phyloP scores from a whole-genome alignment of 225 moss, liverwort and hornwort species.

The Polytrichum formosum region DNA sequence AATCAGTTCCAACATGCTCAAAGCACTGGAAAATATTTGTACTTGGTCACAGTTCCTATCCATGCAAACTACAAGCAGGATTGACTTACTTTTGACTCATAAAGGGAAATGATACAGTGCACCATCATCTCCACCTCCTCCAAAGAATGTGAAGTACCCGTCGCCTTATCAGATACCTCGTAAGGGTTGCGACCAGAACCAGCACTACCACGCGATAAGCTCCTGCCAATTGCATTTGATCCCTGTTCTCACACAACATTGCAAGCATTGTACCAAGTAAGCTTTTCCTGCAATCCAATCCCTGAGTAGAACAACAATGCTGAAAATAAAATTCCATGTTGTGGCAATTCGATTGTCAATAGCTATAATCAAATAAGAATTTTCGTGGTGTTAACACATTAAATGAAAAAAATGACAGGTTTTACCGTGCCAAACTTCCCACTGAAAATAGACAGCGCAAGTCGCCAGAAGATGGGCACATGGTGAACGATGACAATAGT shows the following conservation, averaged over 20 bases:
- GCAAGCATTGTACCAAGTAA: not conserved
- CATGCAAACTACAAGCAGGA: no score
- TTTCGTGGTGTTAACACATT: no score
- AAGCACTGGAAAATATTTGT: no score
- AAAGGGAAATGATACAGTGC: conserved; percentile 82
- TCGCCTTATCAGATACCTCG: conserved; percentile 50
- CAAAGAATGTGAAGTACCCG: conserved; percentile 67
- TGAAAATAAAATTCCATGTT: no score
- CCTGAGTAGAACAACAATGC: no score
- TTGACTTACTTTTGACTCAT: conserved; percentile 74
- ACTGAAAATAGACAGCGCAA: conserved; percentile 84
- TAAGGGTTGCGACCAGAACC: conserved; percentile 28
- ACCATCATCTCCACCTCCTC: conserved; percentile 98
- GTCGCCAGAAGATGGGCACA: conserved; percentile 87
- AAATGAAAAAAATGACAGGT: no score
- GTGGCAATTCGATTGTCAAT: no score
- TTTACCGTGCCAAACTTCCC: conserved; percentile 86
- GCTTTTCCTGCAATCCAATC: no score
- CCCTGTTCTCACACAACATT: conserved; percentile 22
- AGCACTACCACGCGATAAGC: conserved; percentile 45
- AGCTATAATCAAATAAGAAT: no score
- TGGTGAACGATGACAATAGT: conserved; percentile 87
- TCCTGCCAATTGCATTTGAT: conserved; percentile 44
- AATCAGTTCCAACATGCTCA: no score
- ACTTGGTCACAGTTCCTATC: no score